These are phyloP conservation scores for Didymella lethalis DNA, from an alignment of 2,329 filamentous ascomycete species.

Conservation along the genomic window DNA sequence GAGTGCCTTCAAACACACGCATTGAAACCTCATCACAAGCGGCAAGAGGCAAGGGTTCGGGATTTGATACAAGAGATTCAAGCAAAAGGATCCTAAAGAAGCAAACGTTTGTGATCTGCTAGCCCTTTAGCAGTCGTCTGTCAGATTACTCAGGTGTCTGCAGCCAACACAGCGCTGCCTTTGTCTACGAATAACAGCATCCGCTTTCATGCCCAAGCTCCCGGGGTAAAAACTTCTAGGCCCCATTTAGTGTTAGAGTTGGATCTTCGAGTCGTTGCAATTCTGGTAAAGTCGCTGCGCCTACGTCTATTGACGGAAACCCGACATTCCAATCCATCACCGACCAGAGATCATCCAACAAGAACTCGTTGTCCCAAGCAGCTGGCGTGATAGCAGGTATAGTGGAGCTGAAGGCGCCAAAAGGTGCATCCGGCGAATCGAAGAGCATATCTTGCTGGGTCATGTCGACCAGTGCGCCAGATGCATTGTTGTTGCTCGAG, in stretches of 20 bases:
- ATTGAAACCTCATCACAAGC: too few relatives aligned
- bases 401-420: neutral
- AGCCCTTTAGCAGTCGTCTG: neutral
- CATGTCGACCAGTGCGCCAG: neutral
- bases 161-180: too few relatives aligned
- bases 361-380: constrained; percentile 1
- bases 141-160: too few relatives aligned
- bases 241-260: too few relatives aligned
- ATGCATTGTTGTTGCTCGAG: neutral
- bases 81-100: neutral
- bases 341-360: constrained; percentile 19
- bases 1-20: neutral
- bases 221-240: too few relatives aligned
- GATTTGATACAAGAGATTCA: neutral
- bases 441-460: neutral
- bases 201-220: too few relatives aligned
- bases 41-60: neutral
- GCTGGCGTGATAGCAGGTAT: neutral
- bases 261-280: neutral
- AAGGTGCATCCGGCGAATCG: neutral
- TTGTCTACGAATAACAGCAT: too few relatives aligned
- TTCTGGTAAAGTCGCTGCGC: neutral
- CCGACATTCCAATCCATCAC: constrained; percentile 21
- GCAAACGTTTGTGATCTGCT: neutral
- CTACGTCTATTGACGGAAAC: constrained; percentile 13